Base-by-base conservation (phyloP, 139 green algal genomes). In the Closterium sp. region DNA sequence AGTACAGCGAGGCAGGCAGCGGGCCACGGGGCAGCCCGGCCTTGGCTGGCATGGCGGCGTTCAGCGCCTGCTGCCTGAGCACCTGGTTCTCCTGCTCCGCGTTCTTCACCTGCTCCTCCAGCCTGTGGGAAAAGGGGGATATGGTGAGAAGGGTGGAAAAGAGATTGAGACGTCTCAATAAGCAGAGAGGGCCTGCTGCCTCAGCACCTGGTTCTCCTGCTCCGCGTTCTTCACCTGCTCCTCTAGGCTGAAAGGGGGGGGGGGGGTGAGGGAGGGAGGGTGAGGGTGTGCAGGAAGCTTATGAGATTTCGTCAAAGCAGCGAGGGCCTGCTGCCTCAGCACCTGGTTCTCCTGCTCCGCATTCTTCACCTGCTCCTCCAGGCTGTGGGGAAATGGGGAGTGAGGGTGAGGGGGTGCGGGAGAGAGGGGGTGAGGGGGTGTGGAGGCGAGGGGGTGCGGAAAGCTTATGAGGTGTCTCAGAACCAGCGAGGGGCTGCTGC, bases 401-500 rank as follows among this genome's bases (percentile, higher is more conserved):
- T n/a, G 85, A 38, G 91, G 84, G 55, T 4, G 55, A 76, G 9
- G 9, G 55, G 55, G 55, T 28, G 55, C 23, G 81, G 95, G 92
- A 43, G 55, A 12, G 55, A 76, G 16, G 16, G 55, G 55, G 23
- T 16, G 16, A 76, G 55, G 25, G 8, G 43, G 43, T n/a, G n/a
- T n/a, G n/a, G n/a, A n/a, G n/a, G n/a, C n/a, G n/a, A n/a, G n/a
- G n/a, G n/a, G n/a, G n/a, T n/a, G n/a, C n/a, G n/a, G n/a, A n/a
- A n/a, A n/a, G n/a, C n/a, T n/a, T n/a, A n/a, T n/a, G n/a, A n/a
- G n/a, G n/a, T n/a, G n/a, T n/a, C n/a, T n/a, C n/a, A n/a, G n/a
- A n/a, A n/a, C n/a, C n/a, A n/a, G n/a, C n/a, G n/a, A 96, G 93
- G 19, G 91, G 92, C 84, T 95, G 84, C 87, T 96, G 95, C 43